phyloP scores from a whole-genome alignment of 805 yeast species.

The Yamadazyma nakazawae region DNA sequence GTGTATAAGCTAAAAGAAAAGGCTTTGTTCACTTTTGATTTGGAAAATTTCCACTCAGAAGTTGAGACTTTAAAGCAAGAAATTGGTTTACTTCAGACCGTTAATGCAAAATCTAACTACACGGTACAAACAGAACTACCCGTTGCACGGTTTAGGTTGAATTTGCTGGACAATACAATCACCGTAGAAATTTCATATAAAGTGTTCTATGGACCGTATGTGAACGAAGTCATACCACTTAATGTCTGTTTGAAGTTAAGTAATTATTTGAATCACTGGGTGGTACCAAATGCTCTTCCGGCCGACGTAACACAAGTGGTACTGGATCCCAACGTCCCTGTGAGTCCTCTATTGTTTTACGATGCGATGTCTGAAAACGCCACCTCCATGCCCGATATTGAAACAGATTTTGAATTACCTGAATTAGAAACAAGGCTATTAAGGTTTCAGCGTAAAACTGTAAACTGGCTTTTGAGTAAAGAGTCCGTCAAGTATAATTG shows the following conservation, averaged over 20 bases:
- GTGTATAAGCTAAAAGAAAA: conserved; percentile 1
- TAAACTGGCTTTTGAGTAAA: conserved; percentile 52
- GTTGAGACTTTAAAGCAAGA: neutral
- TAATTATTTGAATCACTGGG: conserved; percentile 1
- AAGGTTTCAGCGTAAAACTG: conserved; percentile 52
- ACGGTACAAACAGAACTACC: conserved; percentile 7
- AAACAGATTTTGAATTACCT: conserved; percentile 29
- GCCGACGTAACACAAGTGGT: neutral
- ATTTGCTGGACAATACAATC: conserved; percentile 12
- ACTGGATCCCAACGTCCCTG: conserved; percentile 16
- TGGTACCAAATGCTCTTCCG: conserved; percentile 9
- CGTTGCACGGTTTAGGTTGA: conserved; percentile 11
- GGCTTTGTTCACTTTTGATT: conserved; percentile 2
- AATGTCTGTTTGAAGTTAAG: conserved; percentile 16
- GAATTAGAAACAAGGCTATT: conserved; percentile 44
- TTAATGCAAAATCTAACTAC: conserved; percentile 5
- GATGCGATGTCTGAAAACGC: conserved; percentile 48
- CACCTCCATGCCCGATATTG: conserved; percentile 16
- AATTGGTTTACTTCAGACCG: conserved; percentile 1
- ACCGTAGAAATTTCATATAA: conserved; percentile 13
- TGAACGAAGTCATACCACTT: conserved; percentile 18
- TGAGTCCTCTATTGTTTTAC: conserved; percentile 44
- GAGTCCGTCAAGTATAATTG: conserved; percentile 45
- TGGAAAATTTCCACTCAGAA: neutral
- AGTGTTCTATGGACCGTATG: conserved; percentile 16